phyloP scores from a whole-genome alignment of 306 rosid genomes.

The Quercus glauca region DNA sequence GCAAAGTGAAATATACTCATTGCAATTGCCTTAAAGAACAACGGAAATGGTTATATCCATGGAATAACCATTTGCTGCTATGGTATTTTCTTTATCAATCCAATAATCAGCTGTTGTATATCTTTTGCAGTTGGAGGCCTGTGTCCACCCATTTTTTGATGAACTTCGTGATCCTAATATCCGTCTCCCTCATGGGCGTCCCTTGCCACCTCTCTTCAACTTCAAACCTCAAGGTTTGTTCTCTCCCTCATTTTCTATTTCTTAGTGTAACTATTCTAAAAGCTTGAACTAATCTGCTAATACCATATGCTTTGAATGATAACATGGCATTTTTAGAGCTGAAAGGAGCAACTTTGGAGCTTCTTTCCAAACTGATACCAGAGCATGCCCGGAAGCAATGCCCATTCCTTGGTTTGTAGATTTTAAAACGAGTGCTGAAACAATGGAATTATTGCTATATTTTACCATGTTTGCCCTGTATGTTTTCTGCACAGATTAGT shows the following conservation, averaged over 20 bases:
- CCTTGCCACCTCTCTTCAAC: conserved; percentile 66
- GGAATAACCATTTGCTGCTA: background rate
- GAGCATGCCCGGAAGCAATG: conserved; percentile 69
- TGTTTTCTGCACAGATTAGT: background rate
- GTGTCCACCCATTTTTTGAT: conserved; percentile 58
- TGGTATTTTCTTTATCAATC: background rate
- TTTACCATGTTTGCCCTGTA: conserved; percentile 10
- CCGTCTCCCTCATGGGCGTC: conserved; percentile 63
- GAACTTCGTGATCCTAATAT: conserved; percentile 63
- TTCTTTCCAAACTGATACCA: conserved; percentile 50
- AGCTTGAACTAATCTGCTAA: background rate
- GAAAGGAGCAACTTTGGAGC: conserved; percentile 62
- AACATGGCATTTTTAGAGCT: conserved; percentile 34
- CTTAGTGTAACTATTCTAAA: background rate
- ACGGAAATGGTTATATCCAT: background rate
- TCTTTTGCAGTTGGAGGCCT: conserved; percentile 51
- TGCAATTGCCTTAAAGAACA: background rate
- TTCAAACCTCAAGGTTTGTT: conserved; percentile 61
- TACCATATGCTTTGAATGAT: background rate
- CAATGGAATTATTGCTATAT: background rate
- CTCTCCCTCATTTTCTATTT: background rate
- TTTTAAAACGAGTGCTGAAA: background rate
- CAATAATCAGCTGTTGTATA: background rate
- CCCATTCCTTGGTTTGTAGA: conserved; percentile 41
- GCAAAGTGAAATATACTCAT: background rate